phyloP scores from a whole-genome alignment of 2,329 filamentous ascomycete species.

The Aspergillus intermedius region DNA sequence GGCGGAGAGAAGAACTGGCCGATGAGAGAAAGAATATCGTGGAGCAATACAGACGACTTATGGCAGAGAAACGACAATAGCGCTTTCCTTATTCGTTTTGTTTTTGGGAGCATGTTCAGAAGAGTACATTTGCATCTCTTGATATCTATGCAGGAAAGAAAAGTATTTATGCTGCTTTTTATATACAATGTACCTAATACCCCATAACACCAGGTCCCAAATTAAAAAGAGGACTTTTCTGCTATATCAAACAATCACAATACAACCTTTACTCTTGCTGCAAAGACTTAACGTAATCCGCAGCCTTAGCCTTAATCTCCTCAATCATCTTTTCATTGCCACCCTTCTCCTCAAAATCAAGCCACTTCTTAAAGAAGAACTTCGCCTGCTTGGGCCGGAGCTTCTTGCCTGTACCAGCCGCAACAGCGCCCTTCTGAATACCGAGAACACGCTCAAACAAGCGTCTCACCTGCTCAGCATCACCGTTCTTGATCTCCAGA shows the following conservation, averaged over 20 bases:
- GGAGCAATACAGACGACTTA: conserved; percentile 64
- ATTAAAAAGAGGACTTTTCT: conserved; percentile 1
- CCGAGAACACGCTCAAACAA: conserved; percentile 71
- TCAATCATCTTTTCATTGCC: conserved; percentile 65
- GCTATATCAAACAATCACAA: conserved; percentile 8
- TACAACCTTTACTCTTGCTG: conserved; percentile 21
- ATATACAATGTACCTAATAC: conserved; percentile 8
- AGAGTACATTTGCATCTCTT: not conserved
- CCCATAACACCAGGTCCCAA: conserved; percentile 9
- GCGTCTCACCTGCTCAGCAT: conserved; percentile 60
- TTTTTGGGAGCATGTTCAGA: not conserved
- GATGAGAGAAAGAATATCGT: conserved; percentile 63
- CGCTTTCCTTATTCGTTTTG: not conserved
- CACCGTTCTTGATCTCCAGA: conserved; percentile 62
- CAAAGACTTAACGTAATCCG: conserved; percentile 57
- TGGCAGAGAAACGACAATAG: conserved; percentile 48
- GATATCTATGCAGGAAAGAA: not conserved
- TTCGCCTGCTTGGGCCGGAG: conserved; percentile 78
- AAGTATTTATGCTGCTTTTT: conserved; percentile 8
- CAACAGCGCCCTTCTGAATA: conserved; percentile 32
- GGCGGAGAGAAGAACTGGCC: conserved; percentile 66
- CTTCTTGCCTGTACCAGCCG: conserved; percentile 45
- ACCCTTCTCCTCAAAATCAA: conserved; percentile 72
- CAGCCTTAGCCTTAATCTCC: conserved; percentile 62
- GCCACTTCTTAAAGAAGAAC: conserved; percentile 88